Percentiles rank a stretch among this genome's conserved stretches.
phyloP scores from a whole-genome alignment of 148 eudicot genomes.

The Salicornia ramosissima region DNA sequence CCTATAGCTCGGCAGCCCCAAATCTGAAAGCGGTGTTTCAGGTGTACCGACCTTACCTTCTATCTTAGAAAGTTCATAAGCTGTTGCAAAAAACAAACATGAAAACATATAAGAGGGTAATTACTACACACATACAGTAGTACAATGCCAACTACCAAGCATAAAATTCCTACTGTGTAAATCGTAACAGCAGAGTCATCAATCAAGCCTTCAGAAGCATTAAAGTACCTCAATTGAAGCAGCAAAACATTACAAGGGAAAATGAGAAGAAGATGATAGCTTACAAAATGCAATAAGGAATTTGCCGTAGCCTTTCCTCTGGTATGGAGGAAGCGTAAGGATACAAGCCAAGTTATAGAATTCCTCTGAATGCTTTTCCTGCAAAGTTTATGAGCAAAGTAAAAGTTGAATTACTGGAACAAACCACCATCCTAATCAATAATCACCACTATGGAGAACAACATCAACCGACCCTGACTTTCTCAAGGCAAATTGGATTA shows the following conservation, averaged over 20 bases:
- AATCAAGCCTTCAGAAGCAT: not conserved
- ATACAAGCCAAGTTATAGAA: conserved; percentile 94
- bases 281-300: conserved; percentile 94
- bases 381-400: conserved; percentile 25
- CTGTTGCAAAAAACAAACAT: conserved; percentile 32
- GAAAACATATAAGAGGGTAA: not conserved
- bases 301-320: conserved; percentile 97
- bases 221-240: not conserved
- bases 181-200: not conserved
- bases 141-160: conserved; percentile 9
- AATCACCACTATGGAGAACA: no score
- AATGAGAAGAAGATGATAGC: conserved; percentile 19
- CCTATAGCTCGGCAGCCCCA: conserved; percentile 87
- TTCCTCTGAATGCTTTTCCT: conserved; percentile 98
- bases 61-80: conserved; percentile 96
- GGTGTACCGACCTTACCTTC: conserved; percentile 98
- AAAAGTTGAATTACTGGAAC: not conserved
- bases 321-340: conserved; percentile 96
- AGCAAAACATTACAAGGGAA: not conserved
- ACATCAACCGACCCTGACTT: no score
- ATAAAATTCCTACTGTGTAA: not conserved
- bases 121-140: not conserved
- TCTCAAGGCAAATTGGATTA: no score
- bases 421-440: not conserved
- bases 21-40: conserved; percentile 92